A percentile compares a stretch with the other conserved stretches of the same genome.
These are phyloP conservation scores for Tricholoma bakamatsutake DNA, from an alignment of 768 basidiomycete genomes.

Conservation along the genomic window DNA sequence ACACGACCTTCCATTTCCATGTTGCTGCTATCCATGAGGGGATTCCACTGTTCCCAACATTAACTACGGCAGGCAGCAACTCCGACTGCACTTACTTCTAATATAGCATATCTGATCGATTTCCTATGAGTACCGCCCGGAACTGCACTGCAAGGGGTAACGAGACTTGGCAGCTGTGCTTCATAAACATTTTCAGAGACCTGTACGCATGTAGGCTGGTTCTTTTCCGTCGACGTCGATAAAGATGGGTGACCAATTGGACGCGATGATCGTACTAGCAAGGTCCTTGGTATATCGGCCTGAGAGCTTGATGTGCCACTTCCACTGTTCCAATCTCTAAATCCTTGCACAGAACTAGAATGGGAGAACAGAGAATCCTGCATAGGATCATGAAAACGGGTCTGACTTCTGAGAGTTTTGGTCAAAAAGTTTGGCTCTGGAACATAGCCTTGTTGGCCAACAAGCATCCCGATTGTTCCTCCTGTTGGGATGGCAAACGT, in stretches of 20 bases:
- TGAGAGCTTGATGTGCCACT: conserved; percentile 55
- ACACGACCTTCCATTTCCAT: conserved; percentile 69
- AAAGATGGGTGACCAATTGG: conserved; percentile 48
- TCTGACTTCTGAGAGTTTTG: conserved; percentile 75
- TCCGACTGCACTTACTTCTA: conserved; percentile 50
- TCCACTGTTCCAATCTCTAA: conserved; percentile 63
- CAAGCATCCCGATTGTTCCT: conserved; percentile 87
- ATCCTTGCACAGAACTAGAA: conserved; percentile 72
- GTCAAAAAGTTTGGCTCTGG: conserved; percentile 87
- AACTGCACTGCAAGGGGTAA: conserved; percentile 68
- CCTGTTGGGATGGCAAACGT: conserved; percentile 26
- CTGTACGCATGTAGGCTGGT: conserved; percentile 38
- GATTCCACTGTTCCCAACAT: conserved; percentile 60
- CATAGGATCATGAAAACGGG: conserved; percentile 87
- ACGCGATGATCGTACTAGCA: conserved; percentile 63
- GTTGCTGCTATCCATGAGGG: conserved; percentile 84
- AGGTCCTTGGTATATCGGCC: conserved; percentile 25
- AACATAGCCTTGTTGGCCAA: conserved; percentile 69
- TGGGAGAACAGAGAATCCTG: conserved; percentile 85
- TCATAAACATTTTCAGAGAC: conserved; percentile 65
- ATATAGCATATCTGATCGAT: conserved; percentile 78
- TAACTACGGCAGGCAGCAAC: conserved; percentile 6
- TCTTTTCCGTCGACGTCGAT: conserved; percentile 24
- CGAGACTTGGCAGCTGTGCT: conserved; percentile 64
- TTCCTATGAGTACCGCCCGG: conserved; percentile 57